These are phyloP conservation scores for Oleoguttula mirabilis DNA, from an alignment of 495 filamentous ascomycete genomes.

Conservation along the genomic window DNA sequence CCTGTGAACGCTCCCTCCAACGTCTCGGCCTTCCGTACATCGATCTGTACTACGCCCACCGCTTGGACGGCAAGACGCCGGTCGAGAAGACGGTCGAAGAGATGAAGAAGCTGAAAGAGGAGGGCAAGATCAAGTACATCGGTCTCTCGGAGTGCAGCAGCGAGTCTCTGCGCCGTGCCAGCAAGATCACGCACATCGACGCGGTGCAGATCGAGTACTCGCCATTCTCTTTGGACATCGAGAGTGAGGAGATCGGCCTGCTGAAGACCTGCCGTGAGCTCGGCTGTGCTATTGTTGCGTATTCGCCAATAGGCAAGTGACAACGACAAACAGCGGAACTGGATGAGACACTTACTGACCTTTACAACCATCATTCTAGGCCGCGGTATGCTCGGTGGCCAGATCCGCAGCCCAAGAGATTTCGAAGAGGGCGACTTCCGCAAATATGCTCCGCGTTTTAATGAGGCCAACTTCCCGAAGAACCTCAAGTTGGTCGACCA, in stretches of 20 bases:
- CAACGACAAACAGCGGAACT: not conserved
- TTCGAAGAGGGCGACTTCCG: constrained; percentile 36
- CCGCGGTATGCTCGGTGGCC: constrained; percentile 44
- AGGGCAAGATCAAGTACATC: constrained; percentile 50
- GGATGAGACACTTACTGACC: no score
- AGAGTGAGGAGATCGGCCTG: constrained; percentile 35
- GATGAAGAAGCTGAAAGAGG: constrained; percentile 31
- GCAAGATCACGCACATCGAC: constrained; percentile 45
- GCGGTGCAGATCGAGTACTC: constrained; percentile 53
- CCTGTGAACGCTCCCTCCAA: constrained; percentile 17
- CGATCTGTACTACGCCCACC: constrained; percentile 48
- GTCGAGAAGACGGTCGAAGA: constrained; percentile 52
- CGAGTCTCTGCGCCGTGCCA: constrained; percentile 46
- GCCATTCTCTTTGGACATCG: constrained; percentile 47
- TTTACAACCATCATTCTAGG: constrained; percentile 27
- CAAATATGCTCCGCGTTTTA: constrained; percentile 32
- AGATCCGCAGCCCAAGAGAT: constrained; percentile 34
- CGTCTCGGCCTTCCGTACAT: constrained; percentile 22
- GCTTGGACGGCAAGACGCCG: constrained; percentile 41
- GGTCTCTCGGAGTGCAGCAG: constrained; percentile 46
- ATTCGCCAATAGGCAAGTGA: constrained; percentile 37
- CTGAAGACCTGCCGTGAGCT: constrained; percentile 48
- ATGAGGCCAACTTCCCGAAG: constrained; percentile 42
- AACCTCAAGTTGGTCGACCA: constrained; percentile 41
- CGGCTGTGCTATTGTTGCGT: constrained; percentile 48